Base-by-base conservation (phyloP, 78 protist species). In the Dictyostelium brefeldianum region DNA sequence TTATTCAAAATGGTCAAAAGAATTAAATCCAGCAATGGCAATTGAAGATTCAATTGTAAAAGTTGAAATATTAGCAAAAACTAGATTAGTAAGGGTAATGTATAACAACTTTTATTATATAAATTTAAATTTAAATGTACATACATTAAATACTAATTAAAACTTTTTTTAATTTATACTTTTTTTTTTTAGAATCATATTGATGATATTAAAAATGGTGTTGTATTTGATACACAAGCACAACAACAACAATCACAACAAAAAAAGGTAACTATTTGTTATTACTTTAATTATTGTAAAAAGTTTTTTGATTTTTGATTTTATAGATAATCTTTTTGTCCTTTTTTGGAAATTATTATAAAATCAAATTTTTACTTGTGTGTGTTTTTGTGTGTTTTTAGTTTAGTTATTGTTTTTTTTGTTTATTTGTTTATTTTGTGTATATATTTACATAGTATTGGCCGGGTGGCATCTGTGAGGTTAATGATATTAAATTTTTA, bases 381-480 rank as follows among this genome's bases (percentile, higher is more conserved):
- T 57, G 20, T 17, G 6, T 54, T 18, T 17, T 0, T 18, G 22
- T 57, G 67, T 71, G 53, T 18, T 71, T 71, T 74, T 25, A 47
- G 17, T 74, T 43, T 31, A n/a, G n/a, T 47, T 25, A 25, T 43
- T 43, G 12, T 22, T 22, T 22, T 2, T 74, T 74, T 22, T 36
- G 43, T 36, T 36, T 36, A 36, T 1, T 36, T 36, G 2, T 36
- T 36, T 36, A 36, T 36, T 36, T n/a, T 36, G 2, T 36, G 43
- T 36, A 36, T 36, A 2, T 36, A 36, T 36, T 36, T 36, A 36
- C 43, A 36, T 36, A 2, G 43, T 36, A 3, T 36, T n/a, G n/a
- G n/a, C n/a, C n/a, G 81, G 81, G 81, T 25, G 62, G 9, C 50
- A 50, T 75, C 81, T 75, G 81, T 48, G 81, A 48, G 81, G 41